Evolutionary conservation across 768 basidiomycete genomes (phyloP).

Genomic region (Leccinum longicurvipes): DNA sequence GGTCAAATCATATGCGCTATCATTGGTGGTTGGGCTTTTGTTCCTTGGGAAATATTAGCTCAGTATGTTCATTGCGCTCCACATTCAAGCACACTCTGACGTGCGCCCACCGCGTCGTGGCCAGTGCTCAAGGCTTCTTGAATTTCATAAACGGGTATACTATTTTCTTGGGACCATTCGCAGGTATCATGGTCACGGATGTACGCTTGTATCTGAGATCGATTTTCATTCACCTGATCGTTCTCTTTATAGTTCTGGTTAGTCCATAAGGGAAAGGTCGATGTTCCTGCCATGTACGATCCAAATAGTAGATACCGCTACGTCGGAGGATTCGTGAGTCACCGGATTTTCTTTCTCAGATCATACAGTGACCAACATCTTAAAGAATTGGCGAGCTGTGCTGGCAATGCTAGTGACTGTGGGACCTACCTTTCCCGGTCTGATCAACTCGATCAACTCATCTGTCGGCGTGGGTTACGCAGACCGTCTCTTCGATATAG

Average conservation of each 20-base stretch:
- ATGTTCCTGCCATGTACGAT: constrained; percentile 83
- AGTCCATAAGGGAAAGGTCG: constrained; percentile 65
- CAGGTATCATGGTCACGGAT: constrained; percentile 65
- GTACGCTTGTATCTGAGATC: constrained; percentile 34
- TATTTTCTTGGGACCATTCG: constrained; percentile 82
- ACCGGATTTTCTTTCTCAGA: background rate
- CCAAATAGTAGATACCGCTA: constrained; percentile 80
- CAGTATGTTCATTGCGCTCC: constrained; percentile 22
- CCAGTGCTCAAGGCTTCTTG: constrained; percentile 61
- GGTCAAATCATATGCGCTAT: constrained; percentile 29
- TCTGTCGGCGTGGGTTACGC: constrained; percentile 59
- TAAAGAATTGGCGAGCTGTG: constrained; percentile 79
- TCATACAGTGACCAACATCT: background rate
- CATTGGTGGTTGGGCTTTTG: constrained; percentile 70
- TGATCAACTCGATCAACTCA: constrained; percentile 70
- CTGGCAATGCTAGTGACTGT: constrained; percentile 68
- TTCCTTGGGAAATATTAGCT: constrained; percentile 80
- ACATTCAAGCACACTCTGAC: background rate
- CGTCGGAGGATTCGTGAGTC: constrained; percentile 65
- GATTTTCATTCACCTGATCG: background rate
- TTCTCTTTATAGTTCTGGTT: constrained; percentile 62
- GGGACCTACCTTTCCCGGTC: constrained; percentile 71
- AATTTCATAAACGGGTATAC: constrained; percentile 83
- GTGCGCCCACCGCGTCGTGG: no score
- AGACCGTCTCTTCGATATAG: constrained; percentile 59